phyloP scores from a whole-genome alignment of 495 filamentous ascomycete genomes.

The Neurospora sp. region DNA sequence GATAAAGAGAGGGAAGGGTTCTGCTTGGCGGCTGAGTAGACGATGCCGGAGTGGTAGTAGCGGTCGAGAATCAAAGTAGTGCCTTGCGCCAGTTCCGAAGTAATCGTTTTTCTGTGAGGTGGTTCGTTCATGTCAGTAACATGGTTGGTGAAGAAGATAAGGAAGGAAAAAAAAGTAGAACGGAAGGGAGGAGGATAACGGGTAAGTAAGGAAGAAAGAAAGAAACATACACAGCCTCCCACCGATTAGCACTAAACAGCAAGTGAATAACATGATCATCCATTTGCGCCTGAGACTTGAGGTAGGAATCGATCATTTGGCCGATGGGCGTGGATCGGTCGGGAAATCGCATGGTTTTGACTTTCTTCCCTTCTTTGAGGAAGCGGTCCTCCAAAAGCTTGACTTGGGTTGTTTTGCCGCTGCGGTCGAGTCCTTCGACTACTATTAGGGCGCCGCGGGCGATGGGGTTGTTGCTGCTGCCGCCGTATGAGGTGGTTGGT shows the following conservation, averaged over 20 bases:
- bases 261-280: slow-evolving; percentile 93
- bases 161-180: too few species aligned
- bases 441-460: slow-evolving; percentile 70
- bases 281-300: slow-evolving; percentile 61
- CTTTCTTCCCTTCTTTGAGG: slow-evolving; percentile 46
- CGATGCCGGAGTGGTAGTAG: slow-evolving; percentile 87
- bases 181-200: too few species aligned
- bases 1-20: slow-evolving; percentile 57
- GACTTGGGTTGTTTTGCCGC: slow-evolving; percentile 94
- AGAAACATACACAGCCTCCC: slow-evolving; percentile 61
- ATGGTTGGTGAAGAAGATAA: too few species aligned
- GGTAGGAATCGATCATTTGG: slow-evolving; percentile 78
- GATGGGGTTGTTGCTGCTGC: not conserved
- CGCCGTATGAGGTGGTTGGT: not conserved
- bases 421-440: slow-evolving; percentile 87
- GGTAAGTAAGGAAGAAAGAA: not conserved
- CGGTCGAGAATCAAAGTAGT: slow-evolving; percentile 77
- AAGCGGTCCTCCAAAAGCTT: slow-evolving; percentile 56
- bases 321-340: slow-evolving; percentile 87
- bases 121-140: too few species aligned
- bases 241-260: slow-evolving; percentile 91
- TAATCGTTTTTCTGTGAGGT: slow-evolving; percentile 44
- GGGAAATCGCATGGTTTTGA: slow-evolving; percentile 77
- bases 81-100: slow-evolving; percentile 50
- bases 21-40: slow-evolving; percentile 89